A percentile compares a stretch with the other conserved stretches of the same genome.
phyloP scores from a whole-genome alignment of 1,284 basidiomycete species.

The Pascua guehoae region DNA sequence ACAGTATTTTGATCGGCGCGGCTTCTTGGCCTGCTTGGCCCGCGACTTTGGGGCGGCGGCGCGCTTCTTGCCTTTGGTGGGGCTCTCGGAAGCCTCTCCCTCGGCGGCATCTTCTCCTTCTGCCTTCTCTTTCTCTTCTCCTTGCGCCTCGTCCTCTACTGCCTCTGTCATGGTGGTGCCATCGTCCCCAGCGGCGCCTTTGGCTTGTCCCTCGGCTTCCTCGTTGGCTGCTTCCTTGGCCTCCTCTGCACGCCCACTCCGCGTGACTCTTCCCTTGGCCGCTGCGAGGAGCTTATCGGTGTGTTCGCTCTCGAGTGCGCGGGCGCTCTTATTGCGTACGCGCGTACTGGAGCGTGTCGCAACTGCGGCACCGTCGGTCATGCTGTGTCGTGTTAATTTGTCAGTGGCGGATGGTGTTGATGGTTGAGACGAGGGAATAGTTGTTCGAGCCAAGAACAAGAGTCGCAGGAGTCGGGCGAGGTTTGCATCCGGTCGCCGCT shows the following conservation, averaged over 20 bases:
- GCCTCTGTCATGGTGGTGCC: not conserved
- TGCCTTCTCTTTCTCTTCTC: not conserved
- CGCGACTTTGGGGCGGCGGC: not conserved
- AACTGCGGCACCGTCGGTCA: conserved; percentile 1
- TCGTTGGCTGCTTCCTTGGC: not conserved
- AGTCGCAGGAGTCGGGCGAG: no score
- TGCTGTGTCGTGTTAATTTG: not conserved
- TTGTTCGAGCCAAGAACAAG: no score
- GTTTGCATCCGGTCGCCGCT: no score
- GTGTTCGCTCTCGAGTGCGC: conserved; percentile 30
- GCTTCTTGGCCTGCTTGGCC: conserved; percentile 12
- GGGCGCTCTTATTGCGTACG: conserved; percentile 26
- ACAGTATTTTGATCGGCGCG: conserved; percentile 30
- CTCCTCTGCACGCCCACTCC: not conserved
- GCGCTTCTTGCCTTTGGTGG: conserved; percentile 22
- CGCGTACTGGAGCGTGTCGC: conserved; percentile 22
- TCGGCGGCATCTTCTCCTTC: not conserved
- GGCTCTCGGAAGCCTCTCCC: not conserved
- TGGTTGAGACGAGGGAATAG: not conserved
- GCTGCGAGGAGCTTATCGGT: conserved; percentile 23
- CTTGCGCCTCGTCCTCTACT: not conserved
- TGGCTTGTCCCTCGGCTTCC: no score
- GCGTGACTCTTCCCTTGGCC: not conserved
- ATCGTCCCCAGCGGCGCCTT: no score
- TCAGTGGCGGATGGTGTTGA: no score